phyloP scores from a whole-genome alignment of 805 yeast species.

The Scheffersomyces coipomensis region DNA sequence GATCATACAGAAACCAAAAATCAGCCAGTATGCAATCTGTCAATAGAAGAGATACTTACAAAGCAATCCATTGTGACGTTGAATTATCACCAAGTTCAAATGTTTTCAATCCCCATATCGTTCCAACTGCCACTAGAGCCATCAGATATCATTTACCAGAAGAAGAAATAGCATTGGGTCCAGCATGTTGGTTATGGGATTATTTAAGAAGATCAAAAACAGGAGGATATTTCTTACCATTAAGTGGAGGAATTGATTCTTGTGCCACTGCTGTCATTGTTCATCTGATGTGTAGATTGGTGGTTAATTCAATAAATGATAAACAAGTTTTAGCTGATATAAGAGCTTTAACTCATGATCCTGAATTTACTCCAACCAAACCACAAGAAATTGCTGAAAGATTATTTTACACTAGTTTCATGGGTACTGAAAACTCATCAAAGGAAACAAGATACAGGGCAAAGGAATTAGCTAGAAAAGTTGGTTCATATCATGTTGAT shows the following conservation, averaged over 20 bases:
- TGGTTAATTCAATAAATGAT: conserved; percentile 61
- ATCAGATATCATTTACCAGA: conserved; percentile 78
- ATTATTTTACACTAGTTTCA: conserved; percentile 85
- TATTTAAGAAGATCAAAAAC: conserved; percentile 87
- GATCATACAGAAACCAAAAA: conserved; percentile 72
- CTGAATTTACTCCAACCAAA: conserved; percentile 64
- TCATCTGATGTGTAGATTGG: conserved; percentile 89
- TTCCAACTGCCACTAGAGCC: conserved; percentile 53
- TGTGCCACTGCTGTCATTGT: conserved; percentile 97
- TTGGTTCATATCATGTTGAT: conserved; percentile 90
- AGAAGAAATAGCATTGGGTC: conserved; percentile 96
- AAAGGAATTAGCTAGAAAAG: conserved; percentile 63
- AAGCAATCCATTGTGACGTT: conserved; percentile 59
- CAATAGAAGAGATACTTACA: conserved; percentile 38
- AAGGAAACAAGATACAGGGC: conserved; percentile 83
- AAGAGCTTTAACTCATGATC: conserved; percentile 58
- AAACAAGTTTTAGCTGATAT: conserved; percentile 77
- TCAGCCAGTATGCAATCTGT: conserved; percentile 78
- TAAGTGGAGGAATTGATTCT: conserved; percentile 96
- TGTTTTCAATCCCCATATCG: conserved; percentile 58
- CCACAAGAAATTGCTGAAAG: conserved; percentile 75
- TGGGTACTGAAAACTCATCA: conserved; percentile 96
- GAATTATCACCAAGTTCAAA: conserved; percentile 62
- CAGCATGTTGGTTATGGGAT: conserved; percentile 99
- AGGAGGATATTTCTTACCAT: conserved; percentile 88